Conservation (phyloP, 2,329 filamentous ascomycete species). For the Ophiostoma perfectum region DNA sequence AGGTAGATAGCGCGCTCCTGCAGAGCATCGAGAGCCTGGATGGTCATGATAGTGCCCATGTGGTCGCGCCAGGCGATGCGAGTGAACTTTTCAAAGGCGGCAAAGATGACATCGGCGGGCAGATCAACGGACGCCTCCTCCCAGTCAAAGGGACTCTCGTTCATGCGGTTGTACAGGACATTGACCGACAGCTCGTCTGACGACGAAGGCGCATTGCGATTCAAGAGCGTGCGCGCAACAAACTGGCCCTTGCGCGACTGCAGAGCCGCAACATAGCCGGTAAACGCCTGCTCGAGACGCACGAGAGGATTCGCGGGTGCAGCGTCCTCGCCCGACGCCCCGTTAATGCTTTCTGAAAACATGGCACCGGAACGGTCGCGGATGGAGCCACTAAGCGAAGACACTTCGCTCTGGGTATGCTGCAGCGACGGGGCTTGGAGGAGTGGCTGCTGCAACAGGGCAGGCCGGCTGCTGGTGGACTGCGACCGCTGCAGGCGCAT, state of each 20-base stretch:
- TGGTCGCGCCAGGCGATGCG: conserved; percentile 81
- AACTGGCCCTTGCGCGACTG: conserved; percentile 84
- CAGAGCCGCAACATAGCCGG: conserved; percentile 73
- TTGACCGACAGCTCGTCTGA: conserved; percentile 79
- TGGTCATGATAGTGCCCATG: conserved; percentile 77
- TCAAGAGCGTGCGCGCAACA: conserved; percentile 68
- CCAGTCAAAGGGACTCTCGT: conserved; percentile 75
- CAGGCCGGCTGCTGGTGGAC: conserved; percentile 31
- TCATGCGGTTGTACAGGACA: conserved; percentile 80
- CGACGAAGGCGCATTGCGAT: conserved; percentile 44
- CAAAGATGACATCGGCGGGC: conserved; percentile 77
- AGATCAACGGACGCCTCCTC: conserved; percentile 68
- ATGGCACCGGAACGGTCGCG: conserved; percentile 42
- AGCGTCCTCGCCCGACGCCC: conserved; percentile 44
- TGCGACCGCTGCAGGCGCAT: conserved; percentile 21
- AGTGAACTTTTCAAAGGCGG: conserved; percentile 89
- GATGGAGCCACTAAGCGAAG: conserved; percentile 51
- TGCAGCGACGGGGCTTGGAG: not conserved
- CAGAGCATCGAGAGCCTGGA: conserved; percentile 65
- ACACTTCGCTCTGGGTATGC: conserved; percentile 30
- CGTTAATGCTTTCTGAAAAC: conserved; percentile 35
- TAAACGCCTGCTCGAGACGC: conserved; percentile 77
- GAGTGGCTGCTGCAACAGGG: conserved; percentile 14
- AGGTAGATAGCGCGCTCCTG: conserved; percentile 52
- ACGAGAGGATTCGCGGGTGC: conserved; percentile 60